phyloP scores from a whole-genome alignment of 2,329 filamentous ascomycete genomes.

The Intubia oerlemansii region DNA sequence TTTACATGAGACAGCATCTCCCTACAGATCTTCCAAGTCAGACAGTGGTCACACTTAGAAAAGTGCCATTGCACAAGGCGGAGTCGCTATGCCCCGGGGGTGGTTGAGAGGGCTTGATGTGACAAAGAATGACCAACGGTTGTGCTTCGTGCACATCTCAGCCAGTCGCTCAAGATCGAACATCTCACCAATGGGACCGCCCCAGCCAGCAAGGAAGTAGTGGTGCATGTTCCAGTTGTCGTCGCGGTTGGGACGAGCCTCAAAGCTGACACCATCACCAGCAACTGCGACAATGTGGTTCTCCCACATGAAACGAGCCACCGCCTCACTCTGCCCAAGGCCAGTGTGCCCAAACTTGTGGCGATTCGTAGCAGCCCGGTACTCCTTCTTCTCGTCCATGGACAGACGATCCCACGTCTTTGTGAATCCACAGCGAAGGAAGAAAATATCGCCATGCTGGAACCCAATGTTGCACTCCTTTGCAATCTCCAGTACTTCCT shows the following conservation, averaged over 20 bases:
- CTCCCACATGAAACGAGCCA: constrained; percentile 24
- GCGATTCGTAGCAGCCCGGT: constrained; percentile 7
- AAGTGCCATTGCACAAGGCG: constrained; percentile 7
- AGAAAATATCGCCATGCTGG: constrained; percentile 27
- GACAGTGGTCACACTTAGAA: no score
- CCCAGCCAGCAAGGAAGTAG: constrained; percentile 5
- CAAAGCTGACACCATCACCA: constrained; percentile 11
- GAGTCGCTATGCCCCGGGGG: constrained; percentile 4
- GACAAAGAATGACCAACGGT: constrained; percentile 27
- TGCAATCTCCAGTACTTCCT: constrained; percentile 14
- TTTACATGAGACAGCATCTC: no score
- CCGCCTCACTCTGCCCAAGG: constrained; percentile 17
- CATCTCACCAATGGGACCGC: constrained; percentile 5
- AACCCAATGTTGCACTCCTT: constrained; percentile 21
- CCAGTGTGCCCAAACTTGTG: constrained; percentile 14
- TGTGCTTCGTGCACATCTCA: constrained; percentile 18
- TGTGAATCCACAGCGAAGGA: constrained; percentile 22
- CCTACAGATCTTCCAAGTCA: no score
- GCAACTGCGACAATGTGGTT: constrained; percentile 23
- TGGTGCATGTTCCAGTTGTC: constrained; percentile 2
- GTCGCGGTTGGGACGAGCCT: constrained; percentile 14
- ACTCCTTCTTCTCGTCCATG: constrained; percentile 10
- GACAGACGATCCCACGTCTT: constrained; percentile 26
- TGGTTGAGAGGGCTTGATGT: constrained; percentile 12
- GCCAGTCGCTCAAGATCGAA: constrained; percentile 5